A percentile compares a stretch with the other conserved stretches of the same genome.
Conservation (phyloP, 352 stramenopile species). For the Phytophthora agathidicida region DNA sequence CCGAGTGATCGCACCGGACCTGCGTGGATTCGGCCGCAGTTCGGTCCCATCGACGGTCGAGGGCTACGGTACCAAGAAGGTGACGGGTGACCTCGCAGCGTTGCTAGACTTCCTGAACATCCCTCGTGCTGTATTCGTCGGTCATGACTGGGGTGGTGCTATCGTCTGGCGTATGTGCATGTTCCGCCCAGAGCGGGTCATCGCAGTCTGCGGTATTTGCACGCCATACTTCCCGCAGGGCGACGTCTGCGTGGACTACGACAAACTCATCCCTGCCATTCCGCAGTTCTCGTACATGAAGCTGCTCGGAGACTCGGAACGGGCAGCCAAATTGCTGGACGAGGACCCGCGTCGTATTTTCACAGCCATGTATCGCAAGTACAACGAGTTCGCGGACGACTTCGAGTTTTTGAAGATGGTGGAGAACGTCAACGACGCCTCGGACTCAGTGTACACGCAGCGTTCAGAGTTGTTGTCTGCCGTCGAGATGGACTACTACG, state of each 20-base stretch:
- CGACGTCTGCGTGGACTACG: constrained; percentile 45
- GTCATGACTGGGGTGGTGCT: constrained; percentile 69
- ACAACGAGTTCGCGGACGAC: constrained; percentile 36
- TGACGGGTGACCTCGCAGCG: constrained; percentile 46
- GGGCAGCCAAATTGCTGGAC: constrained; percentile 43
- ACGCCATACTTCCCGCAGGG: constrained; percentile 62
- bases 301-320: constrained; percentile 46
- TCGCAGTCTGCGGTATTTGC: constrained; percentile 57
- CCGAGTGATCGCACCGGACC: constrained; percentile 59
- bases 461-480: constrained; percentile 48
- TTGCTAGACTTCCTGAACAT: constrained; percentile 65
- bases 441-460: constrained; percentile 40
- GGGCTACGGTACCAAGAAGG: constrained; percentile 60
- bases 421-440: constrained; percentile 33
- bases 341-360: constrained; percentile 52
- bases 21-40: constrained; percentile 65
- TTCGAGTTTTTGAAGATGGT: constrained; percentile 42
- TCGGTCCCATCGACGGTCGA: constrained; percentile 46
- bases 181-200: constrained; percentile 59
- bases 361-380: constrained; percentile 52
- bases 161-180: constrained; percentile 69
- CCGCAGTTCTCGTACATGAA: constrained; percentile 73
- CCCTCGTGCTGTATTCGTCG: constrained; percentile 67
- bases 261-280: constrained; percentile 45
- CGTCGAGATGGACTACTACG: constrained; percentile 62